Evolutionary conservation across 345 rosid species (phyloP).

Genomic region (Salix brachista): DNA sequence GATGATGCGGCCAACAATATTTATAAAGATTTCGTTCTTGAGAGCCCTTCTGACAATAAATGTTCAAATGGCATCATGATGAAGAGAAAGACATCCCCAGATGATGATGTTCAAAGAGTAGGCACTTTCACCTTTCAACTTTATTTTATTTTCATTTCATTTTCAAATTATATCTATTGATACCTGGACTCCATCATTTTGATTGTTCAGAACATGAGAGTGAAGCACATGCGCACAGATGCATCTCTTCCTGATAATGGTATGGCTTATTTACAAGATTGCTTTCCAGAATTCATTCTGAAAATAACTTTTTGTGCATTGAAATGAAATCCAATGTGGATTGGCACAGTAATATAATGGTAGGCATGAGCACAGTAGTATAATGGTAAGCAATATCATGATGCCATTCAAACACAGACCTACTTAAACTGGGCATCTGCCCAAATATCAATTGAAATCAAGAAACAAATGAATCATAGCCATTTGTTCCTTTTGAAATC

Average conservation of each 20-base stretch:
- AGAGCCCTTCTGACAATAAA: slow-evolving; percentile 16
- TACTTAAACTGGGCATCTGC: too few species aligned
- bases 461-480: too few species aligned
- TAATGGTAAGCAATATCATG: too few species aligned
- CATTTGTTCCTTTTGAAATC: too few species aligned
- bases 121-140: slow-evolving; percentile 14
- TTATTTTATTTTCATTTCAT: neutral
- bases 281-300: too few species aligned
- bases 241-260: slow-evolving; percentile 37
- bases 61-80: slow-evolving; percentile 22
- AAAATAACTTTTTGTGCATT: too few species aligned
- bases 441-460: too few species aligned
- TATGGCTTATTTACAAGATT: slow-evolving; percentile 12
- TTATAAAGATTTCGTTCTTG: slow-evolving; percentile 21
- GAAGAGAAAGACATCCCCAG: slow-evolving; percentile 54
- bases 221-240: slow-evolving; percentile 41
- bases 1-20: neutral
- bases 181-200: slow-evolving; percentile 8
- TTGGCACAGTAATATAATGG: neutral
- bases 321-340: neutral
- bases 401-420: too few species aligned
- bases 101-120: slow-evolving; percentile 44
- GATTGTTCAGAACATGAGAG: slow-evolving; percentile 33
- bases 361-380: too few species aligned
- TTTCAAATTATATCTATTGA: neutral